Evolutionary conservation across 108 stramenopile species (phyloP).

Genomic region (Cylindrotheca closterium): DNA sequence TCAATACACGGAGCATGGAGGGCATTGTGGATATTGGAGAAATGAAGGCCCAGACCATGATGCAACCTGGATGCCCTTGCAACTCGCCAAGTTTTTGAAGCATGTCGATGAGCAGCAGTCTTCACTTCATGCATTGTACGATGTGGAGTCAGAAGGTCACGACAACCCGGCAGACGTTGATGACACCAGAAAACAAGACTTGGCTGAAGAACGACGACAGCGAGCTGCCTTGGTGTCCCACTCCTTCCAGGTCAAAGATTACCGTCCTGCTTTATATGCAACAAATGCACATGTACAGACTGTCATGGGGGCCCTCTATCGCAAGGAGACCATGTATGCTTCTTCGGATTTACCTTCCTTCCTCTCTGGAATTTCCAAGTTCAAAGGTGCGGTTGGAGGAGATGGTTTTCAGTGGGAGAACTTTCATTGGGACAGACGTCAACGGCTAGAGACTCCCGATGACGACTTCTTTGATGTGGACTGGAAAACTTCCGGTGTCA

Average conservation of each 20-base stretch:
- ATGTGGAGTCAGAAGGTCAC: neutral
- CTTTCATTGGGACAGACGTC: slow-evolving; percentile 47
- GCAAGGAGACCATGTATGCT: slow-evolving; percentile 30
- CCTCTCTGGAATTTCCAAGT: neutral
- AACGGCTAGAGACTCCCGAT: slow-evolving; percentile 46
- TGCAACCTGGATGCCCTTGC: slow-evolving; percentile 26
- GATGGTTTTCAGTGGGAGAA: slow-evolving; percentile 7
- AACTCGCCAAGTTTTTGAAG: slow-evolving; percentile 43
- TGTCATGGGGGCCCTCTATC: slow-evolving; percentile 50
- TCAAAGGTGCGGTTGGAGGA: neutral
- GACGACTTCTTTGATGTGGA: slow-evolving; percentile 81
- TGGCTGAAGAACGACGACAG: neutral
- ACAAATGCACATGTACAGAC: slow-evolving; percentile 69
- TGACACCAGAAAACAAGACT: neutral
- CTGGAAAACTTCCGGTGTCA: slow-evolving; percentile 24
- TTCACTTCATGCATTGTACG: neutral
- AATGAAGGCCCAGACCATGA: slow-evolving; percentile 39
- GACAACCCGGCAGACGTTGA: neutral
- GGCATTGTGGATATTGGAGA: slow-evolving; percentile 54
- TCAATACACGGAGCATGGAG: slow-evolving; percentile 45
- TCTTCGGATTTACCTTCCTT: slow-evolving; percentile 1
- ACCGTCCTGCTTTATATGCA: slow-evolving; percentile 31
- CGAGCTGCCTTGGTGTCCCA: slow-evolving; percentile 14
- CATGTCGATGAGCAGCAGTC: slow-evolving; percentile 30
- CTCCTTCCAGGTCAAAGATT: slow-evolving; percentile 40